Conservation (phyloP, 257 asterid species). For the Rubia yunnanensis region DNA sequence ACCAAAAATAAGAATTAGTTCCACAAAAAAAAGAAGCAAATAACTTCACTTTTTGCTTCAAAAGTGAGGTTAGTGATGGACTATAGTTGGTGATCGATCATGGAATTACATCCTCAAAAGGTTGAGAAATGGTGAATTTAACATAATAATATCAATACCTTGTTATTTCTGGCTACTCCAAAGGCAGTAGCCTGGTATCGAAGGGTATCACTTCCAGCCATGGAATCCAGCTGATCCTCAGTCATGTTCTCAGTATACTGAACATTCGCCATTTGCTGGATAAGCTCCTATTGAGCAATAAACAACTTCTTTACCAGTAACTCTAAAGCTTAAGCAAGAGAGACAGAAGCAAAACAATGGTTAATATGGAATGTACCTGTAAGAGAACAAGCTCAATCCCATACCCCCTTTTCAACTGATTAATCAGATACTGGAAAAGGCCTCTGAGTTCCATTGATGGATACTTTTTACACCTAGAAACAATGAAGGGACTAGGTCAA, state of each 20-base stretch:
- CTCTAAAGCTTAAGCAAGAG: constrained; percentile 6
- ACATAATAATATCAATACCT: constrained; percentile 32
- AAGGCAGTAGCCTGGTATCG: constrained; percentile 98
- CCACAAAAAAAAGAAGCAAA: not conserved
- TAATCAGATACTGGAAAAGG: constrained; percentile 94
- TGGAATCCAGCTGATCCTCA: constrained; percentile 95
- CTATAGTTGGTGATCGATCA: not conserved
- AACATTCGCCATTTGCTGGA: constrained; percentile 99
- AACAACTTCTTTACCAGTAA: constrained; percentile 15
- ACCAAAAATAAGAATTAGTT: not conserved
- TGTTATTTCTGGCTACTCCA: constrained; percentile 84
- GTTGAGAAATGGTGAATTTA: not conserved
- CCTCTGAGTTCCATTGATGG: constrained; percentile 99
- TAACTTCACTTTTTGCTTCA: not conserved
- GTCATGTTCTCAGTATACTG: constrained; percentile 99
- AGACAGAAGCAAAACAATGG: constrained; percentile 10
- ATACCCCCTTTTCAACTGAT: constrained; percentile 91
- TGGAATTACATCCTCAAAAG: not conserved
- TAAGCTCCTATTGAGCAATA: constrained; percentile 64
- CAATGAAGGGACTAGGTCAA: constrained; percentile 10
- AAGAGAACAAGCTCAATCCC: constrained; percentile 96
- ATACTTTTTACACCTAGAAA: constrained; percentile 87
- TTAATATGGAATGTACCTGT: constrained; percentile 43
- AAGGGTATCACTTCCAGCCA: constrained; percentile 98
- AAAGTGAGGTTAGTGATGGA: no score